These are phyloP conservation scores for Fusarium agapanthi DNA, from an alignment of 2,329 filamentous ascomycete genomes.

Conservation along the genomic window DNA sequence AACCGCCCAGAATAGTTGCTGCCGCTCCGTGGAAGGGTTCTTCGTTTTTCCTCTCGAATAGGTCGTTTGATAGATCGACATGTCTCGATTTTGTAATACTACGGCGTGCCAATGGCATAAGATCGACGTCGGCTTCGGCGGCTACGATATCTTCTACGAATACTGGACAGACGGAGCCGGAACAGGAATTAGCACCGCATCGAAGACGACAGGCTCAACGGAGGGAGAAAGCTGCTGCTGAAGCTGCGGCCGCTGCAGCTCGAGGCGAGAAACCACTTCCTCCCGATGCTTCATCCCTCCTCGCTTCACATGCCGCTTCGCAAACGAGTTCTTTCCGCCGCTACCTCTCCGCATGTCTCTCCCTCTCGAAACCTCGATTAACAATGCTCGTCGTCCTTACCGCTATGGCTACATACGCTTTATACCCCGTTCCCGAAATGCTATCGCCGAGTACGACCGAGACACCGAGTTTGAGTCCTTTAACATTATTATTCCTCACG, in stretches of 20 bases:
- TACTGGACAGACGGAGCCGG: slow-evolving; percentile 28
- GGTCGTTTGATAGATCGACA: slow-evolving; percentile 48
- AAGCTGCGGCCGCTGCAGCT: slow-evolving; percentile 29
- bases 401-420: slow-evolving; percentile 87
- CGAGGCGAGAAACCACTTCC: slow-evolving; percentile 48
- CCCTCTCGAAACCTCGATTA: slow-evolving; percentile 93
- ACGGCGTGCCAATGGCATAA: slow-evolving; percentile 41
- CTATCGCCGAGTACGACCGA: slow-evolving; percentile 72
- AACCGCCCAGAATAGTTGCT: slow-evolving; percentile 36
- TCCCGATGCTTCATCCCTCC: slow-evolving; percentile 63
- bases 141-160: slow-evolving; percentile 28
- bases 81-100: slow-evolving; percentile 49
- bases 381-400: slow-evolving; percentile 91
- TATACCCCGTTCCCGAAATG: slow-evolving; percentile 91
- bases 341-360: slow-evolving; percentile 80
- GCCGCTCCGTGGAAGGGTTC: slow-evolving; percentile 26
- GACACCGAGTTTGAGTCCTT: slow-evolving; percentile 84
- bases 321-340: slow-evolving; percentile 67
- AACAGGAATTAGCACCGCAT: slow-evolving; percentile 45
- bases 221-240: slow-evolving; percentile 36
- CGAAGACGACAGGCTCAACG: slow-evolving; percentile 47
- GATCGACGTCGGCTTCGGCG: slow-evolving; percentile 38
- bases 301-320: slow-evolving; percentile 61
- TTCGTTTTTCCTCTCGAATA: slow-evolving; percentile 50
- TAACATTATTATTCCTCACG: slow-evolving; percentile 93